These are phyloP conservation scores for Glycyrrhiza uralensis DNA, from an alignment of 306 rosid species.

Conservation along the genomic window DNA sequence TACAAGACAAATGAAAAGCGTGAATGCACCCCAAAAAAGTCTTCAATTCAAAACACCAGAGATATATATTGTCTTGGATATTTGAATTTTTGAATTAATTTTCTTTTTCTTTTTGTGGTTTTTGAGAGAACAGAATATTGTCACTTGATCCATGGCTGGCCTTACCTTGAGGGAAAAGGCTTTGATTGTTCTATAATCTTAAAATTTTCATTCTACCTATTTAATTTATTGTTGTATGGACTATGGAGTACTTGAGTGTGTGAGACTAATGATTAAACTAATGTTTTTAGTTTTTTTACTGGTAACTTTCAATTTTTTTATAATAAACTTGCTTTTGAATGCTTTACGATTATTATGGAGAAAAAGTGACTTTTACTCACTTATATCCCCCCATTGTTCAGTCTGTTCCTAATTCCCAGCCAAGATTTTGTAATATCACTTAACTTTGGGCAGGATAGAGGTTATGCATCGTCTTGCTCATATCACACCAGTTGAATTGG, in stretches of 20 bases:
- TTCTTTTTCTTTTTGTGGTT: background rate
- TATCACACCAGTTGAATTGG: slow-evolving; percentile 90
- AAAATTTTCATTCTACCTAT: background rate
- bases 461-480: slow-evolving; percentile 92
- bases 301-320: background rate
- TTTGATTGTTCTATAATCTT: background rate
- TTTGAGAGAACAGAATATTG: background rate
- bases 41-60: background rate
- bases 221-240: background rate
- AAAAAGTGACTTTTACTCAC: background rate
- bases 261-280: background rate
- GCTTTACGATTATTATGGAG: background rate
- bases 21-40: background rate
- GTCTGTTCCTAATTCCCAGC: slow-evolving; percentile 4
- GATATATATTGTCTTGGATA: background rate
- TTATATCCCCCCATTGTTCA: background rate
- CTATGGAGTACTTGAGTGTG: slow-evolving; percentile 10
- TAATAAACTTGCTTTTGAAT: background rate
- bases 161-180: background rate
- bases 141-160: background rate
- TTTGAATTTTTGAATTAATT: background rate
- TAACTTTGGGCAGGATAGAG: slow-evolving; percentile 66
- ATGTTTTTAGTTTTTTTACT: background rate
- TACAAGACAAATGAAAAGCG: background rate
- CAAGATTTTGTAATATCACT: slow-evolving; percentile 18